Percentiles rank a stretch among this genome's conserved stretches.
Conservation (phyloP, 2,329 filamentous ascomycete species). For the Neopestalotiopsis sp. region DNA sequence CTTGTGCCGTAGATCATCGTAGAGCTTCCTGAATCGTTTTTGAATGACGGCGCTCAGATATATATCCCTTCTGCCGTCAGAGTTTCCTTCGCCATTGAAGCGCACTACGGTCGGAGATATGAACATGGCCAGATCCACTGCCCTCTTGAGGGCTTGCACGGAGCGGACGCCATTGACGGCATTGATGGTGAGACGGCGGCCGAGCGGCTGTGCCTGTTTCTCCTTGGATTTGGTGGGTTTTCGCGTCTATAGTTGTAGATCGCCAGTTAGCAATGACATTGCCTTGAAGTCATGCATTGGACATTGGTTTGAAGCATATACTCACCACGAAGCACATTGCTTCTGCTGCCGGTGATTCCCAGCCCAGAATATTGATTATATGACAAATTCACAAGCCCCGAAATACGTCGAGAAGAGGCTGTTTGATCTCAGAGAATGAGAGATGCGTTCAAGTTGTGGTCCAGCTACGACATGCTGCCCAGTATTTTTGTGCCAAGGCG, state of each 20-base stretch:
- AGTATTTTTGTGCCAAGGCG: neutral
- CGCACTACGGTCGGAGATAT: slow-evolving; percentile 35
- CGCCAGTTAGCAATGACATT: neutral
- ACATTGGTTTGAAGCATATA: neutral
- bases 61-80: slow-evolving; percentile 33
- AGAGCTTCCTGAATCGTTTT: slow-evolving; percentile 53
- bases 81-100: slow-evolving; percentile 27
- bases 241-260: slow-evolving; percentile 7
- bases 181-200: slow-evolving; percentile 34
- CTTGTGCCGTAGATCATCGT: slow-evolving; percentile 46
- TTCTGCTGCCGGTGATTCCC: neutral
- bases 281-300: neutral
- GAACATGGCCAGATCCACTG: slow-evolving; percentile 35
- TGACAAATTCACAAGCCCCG: neutral
- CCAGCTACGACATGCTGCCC: slow-evolving; percentile 12
- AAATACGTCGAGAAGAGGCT: neutral
- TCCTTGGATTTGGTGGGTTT: slow-evolving; percentile 13
- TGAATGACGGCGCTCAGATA: slow-evolving; percentile 55
- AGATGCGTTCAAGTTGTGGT: neutral
- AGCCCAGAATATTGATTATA: neutral
- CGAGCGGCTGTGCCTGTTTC: slow-evolving; percentile 21
- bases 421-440: neutral
- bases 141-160: slow-evolving; percentile 35
- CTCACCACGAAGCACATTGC: slow-evolving; percentile 16
- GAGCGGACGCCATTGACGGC: slow-evolving; percentile 33